Conservation (phyloP, 768 basidiomycete genomes). For the Termitomyces sp. region DNA sequence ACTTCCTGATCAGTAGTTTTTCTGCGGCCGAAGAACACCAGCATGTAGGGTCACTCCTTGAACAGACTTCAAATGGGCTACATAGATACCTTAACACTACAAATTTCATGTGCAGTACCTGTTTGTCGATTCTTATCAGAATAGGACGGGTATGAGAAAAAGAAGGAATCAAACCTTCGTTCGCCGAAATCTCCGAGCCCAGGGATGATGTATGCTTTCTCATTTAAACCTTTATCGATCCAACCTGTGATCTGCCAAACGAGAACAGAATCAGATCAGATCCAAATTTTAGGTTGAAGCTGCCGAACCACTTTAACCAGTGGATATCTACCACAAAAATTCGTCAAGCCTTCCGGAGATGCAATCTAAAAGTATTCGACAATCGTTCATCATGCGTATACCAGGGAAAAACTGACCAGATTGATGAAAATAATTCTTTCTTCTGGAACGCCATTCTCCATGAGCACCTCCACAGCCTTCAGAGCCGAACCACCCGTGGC, state of each 20-base stretch:
- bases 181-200: conserved; percentile 99
- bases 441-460: conserved; percentile 88
- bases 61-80: neutral
- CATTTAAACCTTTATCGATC: conserved; percentile 91
- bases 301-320: conserved; percentile 66
- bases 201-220: conserved; percentile 86
- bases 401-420: conserved; percentile 44
- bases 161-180: conserved; percentile 45
- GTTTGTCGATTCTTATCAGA: neutral
- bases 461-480: conserved; percentile 93
- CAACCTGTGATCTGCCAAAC: conserved; percentile 78
- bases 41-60: neutral
- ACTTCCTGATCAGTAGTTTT: neutral
- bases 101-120: conserved; percentile 1
- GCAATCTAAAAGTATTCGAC: conserved; percentile 52
- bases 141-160: neutral
- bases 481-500: conserved; percentile 98
- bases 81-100: neutral
- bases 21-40: neutral
- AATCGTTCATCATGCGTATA: neutral
- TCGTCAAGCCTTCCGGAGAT: conserved; percentile 82
- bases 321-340: conserved; percentile 74
- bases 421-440: conserved; percentile 95
- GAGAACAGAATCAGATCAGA: neutral
- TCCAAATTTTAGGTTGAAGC: neutral